Base-by-base conservation (phyloP, 257 asterid species). In the Solanum dulcamara region DNA sequence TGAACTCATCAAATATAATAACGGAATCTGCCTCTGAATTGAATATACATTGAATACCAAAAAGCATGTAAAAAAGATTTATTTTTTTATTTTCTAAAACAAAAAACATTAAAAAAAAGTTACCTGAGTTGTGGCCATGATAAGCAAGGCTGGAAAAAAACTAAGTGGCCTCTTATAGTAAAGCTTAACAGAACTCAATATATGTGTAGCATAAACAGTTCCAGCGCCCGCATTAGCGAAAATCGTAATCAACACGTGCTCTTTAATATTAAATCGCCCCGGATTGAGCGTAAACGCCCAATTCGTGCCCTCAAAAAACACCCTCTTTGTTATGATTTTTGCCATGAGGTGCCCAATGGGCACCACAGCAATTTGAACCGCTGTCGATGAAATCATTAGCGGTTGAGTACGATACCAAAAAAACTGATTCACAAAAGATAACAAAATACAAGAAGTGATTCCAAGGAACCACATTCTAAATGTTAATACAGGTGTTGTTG, bases 61-160 rank as follows among this genome's bases (percentile, higher is more conserved):
- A 20, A 68, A 68, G 8, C 26, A 33, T 33, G 24, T 66, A 15
- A 64, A 28, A 30, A 1, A 32, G 20, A 62, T 60, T 13, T n/a
- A n/a, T n/a, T 1, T 13, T 62, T 60, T 60, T 12, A 5, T 24
- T 60, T 62, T 28, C 17, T 62, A 14, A 26, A 24, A 51, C 24
- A 28, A 20, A 70, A 0, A 14, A 9, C 3, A 37, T 5, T 22
- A 26, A 46, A 11, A 15, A n/a, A 42, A 8, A 38, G 20, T 86
- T 85, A 92, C 94, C 92, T 90, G 94, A 5, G 94, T 90, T 3
- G 96, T 92, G 77, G 86, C 9, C 91, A 92, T 86, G 28, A 91
- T 35, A 59, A 89, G 32, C 17, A 90, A 57, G 0, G 94, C 90
- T 1, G 91, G 92, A 13, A 88, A 0, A 79, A 89, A 91, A 13